Evolutionary conservation across 371 early-diverging fungal species (phyloP).

Genomic region (Syncephalastrum racemosum): DNA sequence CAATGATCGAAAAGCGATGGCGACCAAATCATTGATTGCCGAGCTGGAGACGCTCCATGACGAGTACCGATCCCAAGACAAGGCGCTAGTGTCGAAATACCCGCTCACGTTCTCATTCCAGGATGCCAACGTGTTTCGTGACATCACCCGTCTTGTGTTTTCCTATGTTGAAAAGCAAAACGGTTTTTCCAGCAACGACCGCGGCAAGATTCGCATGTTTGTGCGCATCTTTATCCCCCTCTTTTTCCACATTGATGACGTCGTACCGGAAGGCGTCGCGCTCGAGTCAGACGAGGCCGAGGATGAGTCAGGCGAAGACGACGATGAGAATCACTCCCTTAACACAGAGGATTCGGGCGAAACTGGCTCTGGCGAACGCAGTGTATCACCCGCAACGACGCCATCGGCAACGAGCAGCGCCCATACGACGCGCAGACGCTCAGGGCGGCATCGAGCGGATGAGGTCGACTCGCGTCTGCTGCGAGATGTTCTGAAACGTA

Average conservation of each 20-base stretch:
- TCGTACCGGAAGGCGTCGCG: conserved; percentile 31
- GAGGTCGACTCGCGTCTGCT: conserved; percentile 43
- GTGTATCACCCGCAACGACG: conserved; percentile 25
- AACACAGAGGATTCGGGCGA: conserved; percentile 38
- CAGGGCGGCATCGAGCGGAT: conserved; percentile 28
- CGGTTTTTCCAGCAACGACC: conserved; percentile 57
- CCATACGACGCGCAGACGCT: conserved; percentile 15
- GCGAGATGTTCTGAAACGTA: conserved; percentile 42
- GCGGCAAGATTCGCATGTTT: conserved; percentile 69
- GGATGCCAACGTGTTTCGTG: conserved; percentile 61
- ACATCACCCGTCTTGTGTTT: conserved; percentile 59
- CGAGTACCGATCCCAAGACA: conserved; percentile 48
- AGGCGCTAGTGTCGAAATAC: conserved; percentile 28
- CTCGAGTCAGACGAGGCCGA: conserved; percentile 25
- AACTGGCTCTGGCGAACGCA: conserved; percentile 6
- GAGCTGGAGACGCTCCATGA: conserved; percentile 75
- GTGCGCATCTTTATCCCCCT: conserved; percentile 66
- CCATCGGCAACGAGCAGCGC: conserved; percentile 26
- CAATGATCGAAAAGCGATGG: conserved; percentile 80
- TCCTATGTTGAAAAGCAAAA: conserved; percentile 52
- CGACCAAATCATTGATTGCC: conserved; percentile 69
- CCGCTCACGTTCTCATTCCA: conserved; percentile 66
- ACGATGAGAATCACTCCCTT: conserved; percentile 35
- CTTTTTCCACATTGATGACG: conserved; percentile 64
- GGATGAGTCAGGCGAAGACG: conserved; percentile 35